Evolutionary conservation across 139 green algal species (phyloP).

Genomic region (Picochlorum sp.): DNA sequence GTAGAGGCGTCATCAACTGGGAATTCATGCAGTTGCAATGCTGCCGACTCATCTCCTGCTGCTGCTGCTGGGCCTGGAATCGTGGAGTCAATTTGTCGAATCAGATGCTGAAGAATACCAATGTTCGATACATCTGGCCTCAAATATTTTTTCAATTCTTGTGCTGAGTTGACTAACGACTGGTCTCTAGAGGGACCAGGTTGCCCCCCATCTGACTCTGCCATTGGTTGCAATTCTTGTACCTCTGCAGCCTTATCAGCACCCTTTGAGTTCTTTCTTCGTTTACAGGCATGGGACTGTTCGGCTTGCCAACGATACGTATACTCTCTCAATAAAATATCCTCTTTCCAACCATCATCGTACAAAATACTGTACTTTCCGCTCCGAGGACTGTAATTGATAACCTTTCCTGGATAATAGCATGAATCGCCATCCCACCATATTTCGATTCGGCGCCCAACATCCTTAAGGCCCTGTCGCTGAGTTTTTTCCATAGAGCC

Average conservation of each 20-base stretch:
- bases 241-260: too few relatives aligned
- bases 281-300: not conserved
- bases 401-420: conserved; percentile 59
- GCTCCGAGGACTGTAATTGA: conserved; percentile 36
- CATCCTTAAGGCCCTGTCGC: conserved; percentile 29
- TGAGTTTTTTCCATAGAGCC: conserved; percentile 55
- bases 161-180: too few relatives aligned
- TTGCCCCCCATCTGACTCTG: too few relatives aligned
- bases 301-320: conserved; percentile 15
- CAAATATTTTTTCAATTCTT: too few relatives aligned
- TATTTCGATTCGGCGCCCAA: conserved; percentile 39
- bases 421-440: conserved; percentile 59
- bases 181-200: not conserved
- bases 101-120: too few relatives aligned
- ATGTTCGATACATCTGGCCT: too few relatives aligned
- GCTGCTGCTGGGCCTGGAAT: not conserved
- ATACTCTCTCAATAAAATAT: conserved; percentile 26
- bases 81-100: not conserved
- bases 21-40: not conserved
- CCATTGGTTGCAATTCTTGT: too few relatives aligned
- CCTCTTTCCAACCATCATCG: conserved; percentile 57
- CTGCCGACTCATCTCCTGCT: not conserved
- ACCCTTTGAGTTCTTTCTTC: not conserved
- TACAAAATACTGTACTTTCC: conserved; percentile 59
- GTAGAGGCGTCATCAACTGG: not conserved